These are phyloP conservation scores for Cystobasidiopsis lactophilus DNA, from an alignment of 768 basidiomycete species.

Conservation along the genomic window DNA sequence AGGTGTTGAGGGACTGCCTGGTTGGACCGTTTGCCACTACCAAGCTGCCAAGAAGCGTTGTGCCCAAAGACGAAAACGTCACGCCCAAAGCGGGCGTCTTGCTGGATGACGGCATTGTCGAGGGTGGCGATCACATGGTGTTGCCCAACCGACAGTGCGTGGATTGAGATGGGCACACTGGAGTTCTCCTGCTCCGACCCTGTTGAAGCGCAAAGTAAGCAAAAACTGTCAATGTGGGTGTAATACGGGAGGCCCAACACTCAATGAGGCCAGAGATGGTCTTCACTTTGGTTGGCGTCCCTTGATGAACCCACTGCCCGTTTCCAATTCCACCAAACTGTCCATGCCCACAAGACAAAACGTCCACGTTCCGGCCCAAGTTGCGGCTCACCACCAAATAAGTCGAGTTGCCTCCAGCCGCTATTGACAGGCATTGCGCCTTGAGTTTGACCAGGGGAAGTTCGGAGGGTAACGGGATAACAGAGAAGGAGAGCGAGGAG, in stretches of 20 bases:
- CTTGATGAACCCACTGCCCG: slow-evolving; percentile 7
- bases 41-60: slow-evolving; percentile 25
- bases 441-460: not conserved
- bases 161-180: slow-evolving; percentile 14
- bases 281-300: slow-evolving; percentile 44
- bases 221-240: too few relatives aligned
- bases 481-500: slow-evolving; percentile 29
- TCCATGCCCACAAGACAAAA: slow-evolving; percentile 64
- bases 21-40: slow-evolving; percentile 27
- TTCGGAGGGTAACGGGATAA: not conserved
- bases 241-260: too few relatives aligned
- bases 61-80: slow-evolving; percentile 18
- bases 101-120: slow-evolving; percentile 13
- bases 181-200: slow-evolving; percentile 11
- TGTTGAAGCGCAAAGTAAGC: not conserved
- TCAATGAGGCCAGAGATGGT: slow-evolving; percentile 63
- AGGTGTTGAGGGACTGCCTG: slow-evolving; percentile 28
- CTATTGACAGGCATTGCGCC: slow-evolving; percentile 31
- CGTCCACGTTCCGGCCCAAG: slow-evolving; percentile 25
- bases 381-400: slow-evolving; percentile 36
- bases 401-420: slow-evolving; percentile 52
- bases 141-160: slow-evolving; percentile 14
- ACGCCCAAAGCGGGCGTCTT: slow-evolving; percentile 10
- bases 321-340: slow-evolving; percentile 36
- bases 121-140: slow-evolving; percentile 16